These are phyloP conservation scores for Ophiorrhiza pumila DNA, from an alignment of 257 asterid species.

Conservation along the genomic window DNA sequence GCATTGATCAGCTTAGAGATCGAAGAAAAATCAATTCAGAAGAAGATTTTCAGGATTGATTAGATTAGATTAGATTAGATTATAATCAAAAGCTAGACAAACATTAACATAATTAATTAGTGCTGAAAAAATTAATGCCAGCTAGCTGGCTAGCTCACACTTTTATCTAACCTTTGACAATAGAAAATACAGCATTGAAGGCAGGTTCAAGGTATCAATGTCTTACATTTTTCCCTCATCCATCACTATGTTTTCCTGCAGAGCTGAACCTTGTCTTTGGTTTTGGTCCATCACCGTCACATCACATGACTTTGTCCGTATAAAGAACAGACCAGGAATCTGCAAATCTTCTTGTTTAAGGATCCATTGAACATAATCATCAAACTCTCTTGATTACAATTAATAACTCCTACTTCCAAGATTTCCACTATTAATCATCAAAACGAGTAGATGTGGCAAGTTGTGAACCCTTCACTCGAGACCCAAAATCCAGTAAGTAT, in stretches of 20 bases:
- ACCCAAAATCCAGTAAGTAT: background rate
- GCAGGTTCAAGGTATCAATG: constrained; percentile 4
- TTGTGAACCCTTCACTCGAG: background rate
- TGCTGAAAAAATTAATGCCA: background rate
- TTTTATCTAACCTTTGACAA: background rate
- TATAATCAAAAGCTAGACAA: background rate
- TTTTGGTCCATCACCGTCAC: background rate
- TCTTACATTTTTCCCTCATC: constrained; percentile 16
- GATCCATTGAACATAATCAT: background rate
- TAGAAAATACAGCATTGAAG: constrained; percentile 1
- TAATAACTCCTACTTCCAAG: background rate
- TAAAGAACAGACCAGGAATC: constrained; percentile 22
- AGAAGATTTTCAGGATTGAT: background rate
- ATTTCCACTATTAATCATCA: background rate
- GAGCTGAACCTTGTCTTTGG: constrained; percentile 7
- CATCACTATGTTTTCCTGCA: constrained; percentile 12
- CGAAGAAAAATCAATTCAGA: background rate
- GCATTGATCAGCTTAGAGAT: background rate
- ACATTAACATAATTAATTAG: background rate
- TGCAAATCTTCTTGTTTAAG: background rate
- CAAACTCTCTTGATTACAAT: background rate
- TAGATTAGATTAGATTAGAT: background rate
- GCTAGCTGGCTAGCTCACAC: background rate
- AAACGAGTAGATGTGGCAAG: background rate
- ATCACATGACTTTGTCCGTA: constrained; percentile 18